A percentile compares a stretch with the other conserved stretches of the same genome.
These are phyloP conservation scores for Candida verbasci DNA, from an alignment of 805 yeast species.

Conservation along the genomic window DNA sequence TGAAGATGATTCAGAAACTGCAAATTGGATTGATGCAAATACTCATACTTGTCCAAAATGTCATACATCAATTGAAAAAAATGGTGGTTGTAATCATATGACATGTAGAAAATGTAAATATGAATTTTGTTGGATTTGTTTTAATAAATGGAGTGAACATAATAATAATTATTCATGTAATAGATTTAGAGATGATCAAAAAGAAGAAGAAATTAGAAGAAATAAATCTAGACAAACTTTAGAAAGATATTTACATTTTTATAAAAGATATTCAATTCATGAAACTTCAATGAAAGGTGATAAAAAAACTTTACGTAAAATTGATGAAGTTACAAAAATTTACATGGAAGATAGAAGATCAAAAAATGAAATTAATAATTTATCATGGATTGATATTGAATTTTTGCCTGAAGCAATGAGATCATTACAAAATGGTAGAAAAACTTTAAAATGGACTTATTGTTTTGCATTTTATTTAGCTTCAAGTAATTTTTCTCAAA, in stretches of 20 bases:
- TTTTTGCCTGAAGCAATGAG: slow-evolving; percentile 72
- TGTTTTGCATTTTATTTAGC: slow-evolving; percentile 70
- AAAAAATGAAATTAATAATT: slow-evolving; percentile 16
- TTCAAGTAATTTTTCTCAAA: slow-evolving; percentile 47
- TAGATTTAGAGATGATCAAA: slow-evolving; percentile 32
- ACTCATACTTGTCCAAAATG: slow-evolving; percentile 89
- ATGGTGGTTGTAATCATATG: slow-evolving; percentile 98
- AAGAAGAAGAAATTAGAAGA: slow-evolving; percentile 37
- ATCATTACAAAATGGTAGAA: slow-evolving; percentile 62
- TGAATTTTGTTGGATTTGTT: slow-evolving; percentile 94
- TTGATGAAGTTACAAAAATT: slow-evolving; percentile 58
- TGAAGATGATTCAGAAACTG: slow-evolving; percentile 81
- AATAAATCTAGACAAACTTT: slow-evolving; percentile 46
- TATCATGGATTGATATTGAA: slow-evolving; percentile 85
- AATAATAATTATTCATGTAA: slow-evolving; percentile 64
- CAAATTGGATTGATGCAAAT: slow-evolving; percentile 79
- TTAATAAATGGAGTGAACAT: slow-evolving; percentile 71
- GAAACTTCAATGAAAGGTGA: slow-evolving; percentile 75
- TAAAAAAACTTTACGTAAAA: slow-evolving; percentile 52
- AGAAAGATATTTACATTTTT: slow-evolving; percentile 69
- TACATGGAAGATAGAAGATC: slow-evolving; percentile 48
- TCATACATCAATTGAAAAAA: slow-evolving; percentile 74
- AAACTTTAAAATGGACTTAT: slow-evolving; percentile 86
- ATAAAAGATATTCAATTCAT: slow-evolving; percentile 69
- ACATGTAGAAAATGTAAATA: slow-evolving; percentile 69